Percentiles rank a stretch among this genome's conserved stretches.
Conservation (phyloP, 306 rosid species). For the Medicago truncatula region MtrunA17r5.0-ANR NC_053044.1:45397501-45398000, state of each 20-base stretch:
- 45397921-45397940: too few species aligned
- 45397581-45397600: too few species aligned
- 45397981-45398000: too few species aligned
- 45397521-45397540: too few species aligned
- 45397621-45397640: neutral
- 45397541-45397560: neutral
- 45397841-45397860: neutral
- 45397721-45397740: neutral
- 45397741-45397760: slow-evolving; percentile 15
- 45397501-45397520: too few species aligned
- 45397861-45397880: too few species aligned
- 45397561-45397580: neutral
- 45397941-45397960: neutral
- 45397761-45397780: neutral
- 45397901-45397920: too few species aligned
- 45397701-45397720: neutral
- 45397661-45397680: neutral
- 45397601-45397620: too few species aligned
- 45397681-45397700: neutral
- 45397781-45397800: neutral
- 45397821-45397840: neutral
- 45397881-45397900: too few species aligned
- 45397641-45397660: neutral
- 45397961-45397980: neutral
- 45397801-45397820: neutral